Percentiles rank a stretch among this genome's conserved stretches.
These are phyloP conservation scores for Fusarium udum DNA, from an alignment of 2,329 filamentous ascomycete species.

Conservation along the genomic window DNA sequence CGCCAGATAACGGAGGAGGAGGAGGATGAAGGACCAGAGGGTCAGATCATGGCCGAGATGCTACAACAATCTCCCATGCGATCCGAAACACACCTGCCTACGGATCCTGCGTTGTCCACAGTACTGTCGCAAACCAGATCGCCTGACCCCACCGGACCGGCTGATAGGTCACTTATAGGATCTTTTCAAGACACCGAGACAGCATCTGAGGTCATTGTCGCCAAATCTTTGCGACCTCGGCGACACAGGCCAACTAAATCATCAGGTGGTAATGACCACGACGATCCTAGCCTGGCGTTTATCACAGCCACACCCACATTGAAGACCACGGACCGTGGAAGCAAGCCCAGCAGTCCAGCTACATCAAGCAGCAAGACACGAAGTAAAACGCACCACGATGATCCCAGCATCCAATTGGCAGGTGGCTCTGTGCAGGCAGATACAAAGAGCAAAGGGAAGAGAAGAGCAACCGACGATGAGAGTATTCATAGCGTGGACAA, in stretches of 20 bases:
- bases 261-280: conserved; percentile 33
- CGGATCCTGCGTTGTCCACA: conserved; percentile 17
- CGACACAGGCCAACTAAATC: conserved; percentile 40
- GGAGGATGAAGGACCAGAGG: conserved; percentile 37
- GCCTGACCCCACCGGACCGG: conserved; percentile 10
- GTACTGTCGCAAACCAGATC: conserved; percentile 17
- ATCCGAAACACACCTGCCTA: conserved; percentile 2
- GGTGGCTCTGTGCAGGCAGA: conserved; percentile 32
- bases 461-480: conserved; percentile 25
- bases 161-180: conserved; percentile 10
- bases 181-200: conserved; percentile 20
- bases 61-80: conserved; percentile 41
- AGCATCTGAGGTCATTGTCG: conserved; percentile 41
- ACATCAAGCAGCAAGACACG: conserved; percentile 42
- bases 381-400: conserved; percentile 38
- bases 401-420: conserved; percentile 38
- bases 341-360: conserved; percentile 29
- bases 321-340: conserved; percentile 17
- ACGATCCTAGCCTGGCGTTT: conserved; percentile 46
- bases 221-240: conserved; percentile 46
- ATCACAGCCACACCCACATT: conserved; percentile 35
- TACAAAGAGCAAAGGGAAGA: conserved; percentile 36
- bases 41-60: conserved; percentile 46
- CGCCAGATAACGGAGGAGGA: conserved; percentile 26
- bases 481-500: conserved; percentile 22